Base-by-base conservation (phyloP, 371 early-diverging fungal genomes). In the Chytridiales sp. region DNA sequence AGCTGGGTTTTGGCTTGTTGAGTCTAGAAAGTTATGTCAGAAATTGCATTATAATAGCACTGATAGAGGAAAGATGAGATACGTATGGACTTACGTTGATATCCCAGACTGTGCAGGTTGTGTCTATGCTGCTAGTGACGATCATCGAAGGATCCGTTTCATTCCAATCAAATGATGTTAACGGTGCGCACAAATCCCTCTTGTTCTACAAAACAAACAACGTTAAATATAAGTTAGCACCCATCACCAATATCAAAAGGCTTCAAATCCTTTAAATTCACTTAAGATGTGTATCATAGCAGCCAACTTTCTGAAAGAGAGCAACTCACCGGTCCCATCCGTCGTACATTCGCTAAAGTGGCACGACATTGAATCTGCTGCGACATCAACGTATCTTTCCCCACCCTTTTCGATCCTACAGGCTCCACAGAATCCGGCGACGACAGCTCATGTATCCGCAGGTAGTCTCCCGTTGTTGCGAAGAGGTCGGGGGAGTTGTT, bases 61-160 rank as follows among this genome's bases (percentile, higher is more conserved):
- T 26, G 42, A 46, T 22, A 36, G 0, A 21, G 34, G 50, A 32
- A n/a, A 21, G 41, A 34, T 21, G 41, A n/a, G 32, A 27, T 44
- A 34, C 26, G 47, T 32, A 40, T 26, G 32, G 27, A 66, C 50
- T 44, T 47, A 79, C 83, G 56, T 89, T 89, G 8, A 96, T 83
- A 65, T 96, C 92, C 98, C 98, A 98, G 1, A 97, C 89, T 1
- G 97, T 95, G 69, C 98, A 98, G 11, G 98, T 98, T 0, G 98
- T 98, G 67, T 98, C 97, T 43, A 97, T 90, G 56, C 90, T 89
- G 30, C 90, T 86, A 1, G 98, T 93, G 8, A 95, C 92, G 50
- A 91, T 78, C 36, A 94, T 62, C 21, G 83, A 77, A 9, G 92
- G 88, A 66, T 95, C 90, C 1, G 82, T 74, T 59, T 88, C 87